phyloP scores from a whole-genome alignment of 371 early-diverging fungal genomes.

The Fennellomyces sp. region DNA sequence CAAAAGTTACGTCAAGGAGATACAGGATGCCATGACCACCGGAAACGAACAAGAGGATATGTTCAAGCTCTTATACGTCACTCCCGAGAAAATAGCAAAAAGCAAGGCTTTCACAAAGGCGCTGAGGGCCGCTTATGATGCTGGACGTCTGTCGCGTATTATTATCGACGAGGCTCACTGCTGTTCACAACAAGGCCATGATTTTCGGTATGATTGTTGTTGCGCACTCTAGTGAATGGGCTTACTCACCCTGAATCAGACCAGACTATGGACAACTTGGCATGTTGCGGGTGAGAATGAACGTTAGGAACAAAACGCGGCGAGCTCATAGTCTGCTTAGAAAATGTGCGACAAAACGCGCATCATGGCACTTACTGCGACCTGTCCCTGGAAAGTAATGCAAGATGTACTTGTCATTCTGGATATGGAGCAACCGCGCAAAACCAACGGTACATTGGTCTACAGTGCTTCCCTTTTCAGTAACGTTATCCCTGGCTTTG shows the following conservation, averaged over 20 bases:
- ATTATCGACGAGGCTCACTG: slow-evolving; percentile 91
- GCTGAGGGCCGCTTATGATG: slow-evolving; percentile 65
- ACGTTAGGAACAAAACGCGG: too few relatives aligned
- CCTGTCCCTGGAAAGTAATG: slow-evolving; percentile 76
- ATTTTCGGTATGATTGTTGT: slow-evolving; percentile 66
- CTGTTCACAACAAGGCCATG: slow-evolving; percentile 86
- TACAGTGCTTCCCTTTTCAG: slow-evolving; percentile 60
- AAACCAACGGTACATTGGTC: slow-evolving; percentile 46
- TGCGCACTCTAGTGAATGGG: background rate
- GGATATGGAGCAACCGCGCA: slow-evolving; percentile 47
- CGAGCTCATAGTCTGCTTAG: too few relatives aligned
- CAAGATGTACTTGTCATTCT: slow-evolving; percentile 67
- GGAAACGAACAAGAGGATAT: slow-evolving; percentile 6
- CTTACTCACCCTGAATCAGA: slow-evolving; percentile 10
- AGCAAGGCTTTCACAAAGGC: slow-evolving; percentile 71
- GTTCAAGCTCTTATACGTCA: slow-evolving; percentile 78
- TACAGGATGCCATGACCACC: slow-evolving; percentile 37
- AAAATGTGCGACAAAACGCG: slow-evolving; percentile 74
- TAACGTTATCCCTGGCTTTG: slow-evolving; percentile 26
- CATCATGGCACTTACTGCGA: slow-evolving; percentile 91
- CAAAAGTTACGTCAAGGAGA: slow-evolving; percentile 50
- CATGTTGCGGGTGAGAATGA: slow-evolving; percentile 42
- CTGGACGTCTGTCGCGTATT: slow-evolving; percentile 64
- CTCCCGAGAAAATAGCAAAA: slow-evolving; percentile 89
- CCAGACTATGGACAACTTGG: slow-evolving; percentile 48